Percentiles rank a stretch among this genome's conserved stretches.
Evolutionary conservation across 129 eudicot species (phyloP).

Genomic region (Flaveria linearis): DNA sequence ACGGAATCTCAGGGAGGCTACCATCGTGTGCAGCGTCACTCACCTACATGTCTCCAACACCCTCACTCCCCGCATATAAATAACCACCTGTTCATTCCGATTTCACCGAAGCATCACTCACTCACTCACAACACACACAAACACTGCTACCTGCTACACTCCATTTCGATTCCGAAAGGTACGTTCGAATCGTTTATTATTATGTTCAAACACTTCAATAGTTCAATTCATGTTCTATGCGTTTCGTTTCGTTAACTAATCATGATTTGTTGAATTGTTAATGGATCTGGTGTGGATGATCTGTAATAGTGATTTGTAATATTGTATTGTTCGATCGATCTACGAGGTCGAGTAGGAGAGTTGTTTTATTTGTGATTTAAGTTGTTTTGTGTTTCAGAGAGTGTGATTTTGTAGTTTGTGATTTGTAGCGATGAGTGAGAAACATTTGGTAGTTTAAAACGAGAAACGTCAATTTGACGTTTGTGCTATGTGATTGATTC

Average conservation of each 20-base stretch:
- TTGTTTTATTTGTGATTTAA: not conserved
- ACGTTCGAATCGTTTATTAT: conserved; percentile 11
- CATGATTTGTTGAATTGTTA: not conserved
- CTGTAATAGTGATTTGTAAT: not conserved
- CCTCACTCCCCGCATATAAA: conserved; percentile 15
- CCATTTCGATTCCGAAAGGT: conserved; percentile 16
- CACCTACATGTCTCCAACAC: conserved; percentile 22
- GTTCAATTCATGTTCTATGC: conserved; percentile 13
- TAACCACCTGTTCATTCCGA: conserved; percentile 26
- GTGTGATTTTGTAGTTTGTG: not conserved
- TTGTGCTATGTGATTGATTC: not conserved
- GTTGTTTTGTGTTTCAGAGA: not conserved
- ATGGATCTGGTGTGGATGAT: conserved; percentile 24
- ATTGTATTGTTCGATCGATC: conserved; percentile 13
- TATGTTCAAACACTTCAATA: not conserved
- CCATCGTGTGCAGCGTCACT: not conserved
- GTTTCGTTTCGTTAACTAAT: not conserved
- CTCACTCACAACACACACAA: not conserved
- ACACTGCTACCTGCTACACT: conserved; percentile 15
- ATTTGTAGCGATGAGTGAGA: not conserved
- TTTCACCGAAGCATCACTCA: conserved; percentile 25
- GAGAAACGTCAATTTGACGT: not conserved
- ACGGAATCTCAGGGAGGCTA: not conserved
- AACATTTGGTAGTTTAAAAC: not conserved
- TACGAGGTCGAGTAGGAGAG: not conserved